These are phyloP conservation scores for Ambrosia hybrid DNA, from an alignment of 140 eudicot species.

Conservation along the genomic window DNA sequence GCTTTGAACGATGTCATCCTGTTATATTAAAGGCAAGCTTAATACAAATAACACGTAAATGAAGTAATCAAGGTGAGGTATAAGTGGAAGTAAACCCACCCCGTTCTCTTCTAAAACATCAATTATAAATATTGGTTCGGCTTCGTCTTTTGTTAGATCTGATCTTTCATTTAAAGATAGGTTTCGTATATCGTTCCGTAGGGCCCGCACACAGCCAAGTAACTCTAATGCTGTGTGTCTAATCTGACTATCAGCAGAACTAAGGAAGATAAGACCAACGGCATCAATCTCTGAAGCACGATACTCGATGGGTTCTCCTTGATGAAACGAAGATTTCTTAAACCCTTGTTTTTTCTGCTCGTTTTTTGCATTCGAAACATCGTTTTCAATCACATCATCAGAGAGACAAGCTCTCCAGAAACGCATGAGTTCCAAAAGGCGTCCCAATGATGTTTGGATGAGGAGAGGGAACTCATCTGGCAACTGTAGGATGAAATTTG, in stretches of 20 bases:
- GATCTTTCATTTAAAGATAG: conserved; percentile 55
- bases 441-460: conserved; percentile 93
- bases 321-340: conserved; percentile 72
- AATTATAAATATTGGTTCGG: conserved; percentile 87
- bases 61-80: not conserved
- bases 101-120: conserved; percentile 98
- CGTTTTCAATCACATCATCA: conserved; percentile 62
- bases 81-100: conserved; percentile 43
- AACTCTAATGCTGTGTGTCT: conserved; percentile 95
- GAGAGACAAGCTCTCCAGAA: conserved; percentile 91
- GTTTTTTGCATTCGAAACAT: conserved; percentile 52
- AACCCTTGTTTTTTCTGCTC: conserved; percentile 64
- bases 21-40: conserved; percentile 24
- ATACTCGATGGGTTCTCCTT: conserved; percentile 82
- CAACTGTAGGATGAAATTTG: conserved; percentile 80
- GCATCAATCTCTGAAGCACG: conserved; percentile 97
- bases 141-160: conserved; percentile 65
- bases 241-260: conserved; percentile 98
- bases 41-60: not conserved
- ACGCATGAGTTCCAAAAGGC: conserved; percentile 88
- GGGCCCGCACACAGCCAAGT: conserved; percentile 89
- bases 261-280: conserved; percentile 90
- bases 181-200: conserved; percentile 80
- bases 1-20: conserved; percentile 99
- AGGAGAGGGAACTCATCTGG: conserved; percentile 98